These are phyloP conservation scores for Novymonas esmeraldas DNA, from an alignment of 208 protist species.

Conservation along the genomic window DNA sequence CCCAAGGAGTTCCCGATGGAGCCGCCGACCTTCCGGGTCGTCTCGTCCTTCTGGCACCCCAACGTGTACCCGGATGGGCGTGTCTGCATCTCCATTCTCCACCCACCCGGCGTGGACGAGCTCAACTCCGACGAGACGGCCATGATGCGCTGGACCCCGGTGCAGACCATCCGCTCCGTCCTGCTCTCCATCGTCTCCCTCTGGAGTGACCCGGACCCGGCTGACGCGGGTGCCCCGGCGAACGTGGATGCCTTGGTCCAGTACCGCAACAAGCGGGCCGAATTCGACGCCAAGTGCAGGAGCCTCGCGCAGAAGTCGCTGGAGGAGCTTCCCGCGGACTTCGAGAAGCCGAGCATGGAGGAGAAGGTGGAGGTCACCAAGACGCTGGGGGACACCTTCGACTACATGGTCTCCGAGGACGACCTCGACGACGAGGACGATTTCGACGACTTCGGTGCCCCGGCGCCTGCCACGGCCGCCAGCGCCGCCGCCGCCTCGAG, in stretches of 20 bases:
- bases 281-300: slow-evolving; percentile 64
- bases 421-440: slow-evolving; percentile 50
- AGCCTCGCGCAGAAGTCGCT: slow-evolving; percentile 89
- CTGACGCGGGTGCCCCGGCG: slow-evolving; percentile 92
- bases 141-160: slow-evolving; percentile 96
- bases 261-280: slow-evolving; percentile 75
- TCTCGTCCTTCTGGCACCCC: slow-evolving; percentile 98
- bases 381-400: slow-evolving; percentile 25
- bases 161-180: slow-evolving; percentile 95
- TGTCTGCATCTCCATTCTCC: slow-evolving; percentile 99
- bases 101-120: slow-evolving; percentile 96
- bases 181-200: slow-evolving; percentile 95
- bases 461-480: slow-evolving; percentile 4
- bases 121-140: slow-evolving; percentile 88
- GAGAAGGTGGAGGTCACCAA: slow-evolving; percentile 51
- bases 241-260: slow-evolving; percentile 95
- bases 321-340: slow-evolving; percentile 86
- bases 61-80: slow-evolving; percentile 96
- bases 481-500: neutral
- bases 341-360: slow-evolving; percentile 71
- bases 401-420: slow-evolving; percentile 35
- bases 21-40: slow-evolving; percentile 95
- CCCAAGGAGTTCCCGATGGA: slow-evolving; percentile 96
- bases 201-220: slow-evolving; percentile 93
- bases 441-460: slow-evolving; percentile 40